phyloP scores from a whole-genome alignment of 139 green algal species.

The Picochlorum costavermella region DNA sequence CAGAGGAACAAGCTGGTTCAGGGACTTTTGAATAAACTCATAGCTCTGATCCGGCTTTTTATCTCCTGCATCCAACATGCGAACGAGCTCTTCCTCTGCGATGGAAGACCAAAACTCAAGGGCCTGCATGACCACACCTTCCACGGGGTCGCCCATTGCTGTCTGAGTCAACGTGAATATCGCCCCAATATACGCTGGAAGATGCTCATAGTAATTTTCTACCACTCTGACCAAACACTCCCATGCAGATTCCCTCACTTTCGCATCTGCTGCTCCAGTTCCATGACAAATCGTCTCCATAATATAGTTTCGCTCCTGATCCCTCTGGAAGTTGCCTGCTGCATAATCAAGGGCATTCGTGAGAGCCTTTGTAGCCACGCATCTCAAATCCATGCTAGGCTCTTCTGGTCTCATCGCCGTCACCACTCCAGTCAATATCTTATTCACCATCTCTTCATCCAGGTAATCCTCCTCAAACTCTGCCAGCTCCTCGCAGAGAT shows the following conservation, averaged over 20 bases:
- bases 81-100: slow-evolving; percentile 67
- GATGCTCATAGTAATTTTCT: slow-evolving; percentile 83
- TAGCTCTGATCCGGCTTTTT: slow-evolving; percentile 22
- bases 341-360: slow-evolving; percentile 94
- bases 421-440: slow-evolving; percentile 90
- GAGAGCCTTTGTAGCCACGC: slow-evolving; percentile 83
- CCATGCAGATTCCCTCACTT: slow-evolving; percentile 75
- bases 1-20: slow-evolving; percentile 76
- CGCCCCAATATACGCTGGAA: slow-evolving; percentile 88
- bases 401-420: slow-evolving; percentile 78
- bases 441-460: slow-evolving; percentile 78
- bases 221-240: slow-evolving; percentile 89
- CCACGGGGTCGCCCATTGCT: slow-evolving; percentile 71
- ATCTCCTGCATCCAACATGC: slow-evolving; percentile 29
- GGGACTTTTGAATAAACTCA: slow-evolving; percentile 77
- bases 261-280: slow-evolving; percentile 44
- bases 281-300: slow-evolving; percentile 88
- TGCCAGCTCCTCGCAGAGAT: slow-evolving; percentile 92
- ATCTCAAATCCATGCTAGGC: slow-evolving; percentile 60
- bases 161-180: slow-evolving; percentile 82
- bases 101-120: slow-evolving; percentile 95
- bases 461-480: slow-evolving; percentile 70
- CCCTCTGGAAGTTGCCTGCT: slow-evolving; percentile 87
- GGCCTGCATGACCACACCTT: slow-evolving; percentile 86
- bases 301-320: slow-evolving; percentile 89